Base-by-base conservation (phyloP, 139 green algal genomes). In the Chlorella sp. region DNA sequence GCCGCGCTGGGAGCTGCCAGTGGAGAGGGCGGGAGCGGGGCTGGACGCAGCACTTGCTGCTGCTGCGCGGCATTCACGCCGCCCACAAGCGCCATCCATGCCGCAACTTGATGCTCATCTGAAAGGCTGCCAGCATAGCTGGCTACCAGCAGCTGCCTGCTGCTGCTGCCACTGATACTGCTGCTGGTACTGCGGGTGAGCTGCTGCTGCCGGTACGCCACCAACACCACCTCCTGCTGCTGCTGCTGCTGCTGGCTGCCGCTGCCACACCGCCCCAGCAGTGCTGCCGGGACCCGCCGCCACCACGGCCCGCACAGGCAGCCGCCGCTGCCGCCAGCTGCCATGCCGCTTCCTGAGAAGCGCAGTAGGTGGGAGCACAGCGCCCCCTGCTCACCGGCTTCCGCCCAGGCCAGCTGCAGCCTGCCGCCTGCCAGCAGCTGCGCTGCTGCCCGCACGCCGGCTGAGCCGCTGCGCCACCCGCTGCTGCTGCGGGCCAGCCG, bases 391-490 rank as follows among this genome's bases (percentile, higher is more conserved):
- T 32, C 48, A 9, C 30, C 14, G 30, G 42, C 14, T 18, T 86
- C 81, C 5, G 81, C 53, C 81, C 81, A 86, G 48, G 48, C 81
- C 81, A 71, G 48, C 48, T 86, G 81, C 81, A 86, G 48, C 48
- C 32, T 30, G 26, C 53, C 81, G 24, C 15, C 7, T 9, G 32
- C 48, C n/a, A 86, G 53, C 32, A 60, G 22, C 28, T 53, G 3
- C 4, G 32, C 81, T 16, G 81, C 81, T 15, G 16, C 11, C 30
- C 53, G 81, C 81, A 57, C 37, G 34, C 53, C 48, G 21, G 71
- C 81, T 30, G 26, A 42, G 48, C 30, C 22, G 24, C 39, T 18
- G 12, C 32, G 48, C 81, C 53, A 24, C 78, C 42, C 19, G 14
- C 48, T 73, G 53, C 48, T 30, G 32, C 81, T 69, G 53, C 53